Conservation (phyloP, 306 rosid genomes). For the Cucumis hystrix region DNA sequence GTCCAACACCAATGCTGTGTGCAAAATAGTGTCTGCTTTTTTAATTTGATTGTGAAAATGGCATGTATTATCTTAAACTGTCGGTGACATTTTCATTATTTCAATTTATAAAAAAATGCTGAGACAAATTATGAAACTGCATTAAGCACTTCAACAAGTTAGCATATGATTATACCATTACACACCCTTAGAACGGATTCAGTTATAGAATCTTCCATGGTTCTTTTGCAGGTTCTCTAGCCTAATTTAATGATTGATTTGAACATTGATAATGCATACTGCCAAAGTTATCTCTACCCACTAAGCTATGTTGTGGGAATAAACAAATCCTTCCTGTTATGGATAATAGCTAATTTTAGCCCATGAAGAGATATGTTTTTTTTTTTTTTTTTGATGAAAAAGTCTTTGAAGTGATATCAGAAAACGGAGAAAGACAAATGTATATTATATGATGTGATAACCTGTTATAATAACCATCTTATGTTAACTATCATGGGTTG, state of each 20-base stretch:
- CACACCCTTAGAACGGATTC: not conserved
- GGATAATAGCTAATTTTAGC: not conserved
- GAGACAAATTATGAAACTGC: not conserved
- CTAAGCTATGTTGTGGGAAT: not conserved
- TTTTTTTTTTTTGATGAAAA: not conserved
- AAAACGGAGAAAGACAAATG: not conserved
- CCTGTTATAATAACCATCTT: not conserved
- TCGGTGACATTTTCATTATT: not conserved
- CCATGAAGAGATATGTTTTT: not conserved
- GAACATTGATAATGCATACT: not conserved
- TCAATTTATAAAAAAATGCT: not conserved
- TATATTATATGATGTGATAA: not conserved
- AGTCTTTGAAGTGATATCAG: not conserved
- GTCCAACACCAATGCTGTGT: not conserved
- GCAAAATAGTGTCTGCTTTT: not conserved
- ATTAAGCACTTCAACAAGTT: not conserved
- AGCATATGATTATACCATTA: not conserved
- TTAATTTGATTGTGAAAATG: not conserved
- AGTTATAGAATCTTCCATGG: not conserved
- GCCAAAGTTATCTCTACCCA: not conserved
- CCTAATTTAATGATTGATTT: not conserved
- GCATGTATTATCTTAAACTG: not conserved
- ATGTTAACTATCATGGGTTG: too few relatives aligned
- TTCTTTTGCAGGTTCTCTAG: not conserved
- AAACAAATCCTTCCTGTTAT: not conserved